These are phyloP conservation scores for Blepharisma stoltei DNA, from an alignment of 73 alveolate species.

Conservation along the genomic window DNA sequence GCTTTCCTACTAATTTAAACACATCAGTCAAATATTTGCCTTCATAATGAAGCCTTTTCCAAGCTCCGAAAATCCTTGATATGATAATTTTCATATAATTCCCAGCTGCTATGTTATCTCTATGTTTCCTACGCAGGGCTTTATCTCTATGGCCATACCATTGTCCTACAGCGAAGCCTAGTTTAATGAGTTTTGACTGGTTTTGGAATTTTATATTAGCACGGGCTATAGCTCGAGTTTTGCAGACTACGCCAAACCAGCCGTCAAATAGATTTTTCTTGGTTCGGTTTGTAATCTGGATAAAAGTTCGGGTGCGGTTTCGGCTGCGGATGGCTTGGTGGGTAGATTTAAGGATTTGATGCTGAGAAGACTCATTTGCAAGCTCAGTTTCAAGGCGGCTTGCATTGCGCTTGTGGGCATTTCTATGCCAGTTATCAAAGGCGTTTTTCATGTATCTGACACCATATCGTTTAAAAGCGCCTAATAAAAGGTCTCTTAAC, in stretches of 20 bases:
- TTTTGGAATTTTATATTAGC: neutral
- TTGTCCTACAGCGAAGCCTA: neutral
- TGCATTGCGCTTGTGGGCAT: neutral
- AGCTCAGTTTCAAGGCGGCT: neutral
- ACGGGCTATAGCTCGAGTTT: neutral
- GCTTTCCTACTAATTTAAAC: neutral
- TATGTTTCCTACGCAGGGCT: neutral
- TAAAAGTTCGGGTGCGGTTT: neutral
- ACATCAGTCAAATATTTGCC: conserved; percentile 5
- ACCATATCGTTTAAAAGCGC: neutral
- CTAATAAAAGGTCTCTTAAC: neutral
- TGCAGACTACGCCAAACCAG: neutral
- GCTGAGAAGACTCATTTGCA: neutral
- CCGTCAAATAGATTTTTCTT: neutral
- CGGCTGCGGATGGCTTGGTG: neutral
- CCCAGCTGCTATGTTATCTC: neutral
- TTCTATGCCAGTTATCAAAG: conserved; percentile 21
- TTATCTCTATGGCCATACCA: neutral
- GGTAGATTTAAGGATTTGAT: neutral
- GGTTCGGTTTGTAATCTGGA: neutral
- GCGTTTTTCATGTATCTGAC: neutral
- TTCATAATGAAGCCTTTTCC: conserved; percentile 6
- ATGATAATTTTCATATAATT: neutral
- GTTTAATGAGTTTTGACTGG: neutral
- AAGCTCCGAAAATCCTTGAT: neutral